These are phyloP conservation scores for Populus tomentosa DNA, from an alignment of 441 rosid genomes.

Conservation along the genomic window DNA sequence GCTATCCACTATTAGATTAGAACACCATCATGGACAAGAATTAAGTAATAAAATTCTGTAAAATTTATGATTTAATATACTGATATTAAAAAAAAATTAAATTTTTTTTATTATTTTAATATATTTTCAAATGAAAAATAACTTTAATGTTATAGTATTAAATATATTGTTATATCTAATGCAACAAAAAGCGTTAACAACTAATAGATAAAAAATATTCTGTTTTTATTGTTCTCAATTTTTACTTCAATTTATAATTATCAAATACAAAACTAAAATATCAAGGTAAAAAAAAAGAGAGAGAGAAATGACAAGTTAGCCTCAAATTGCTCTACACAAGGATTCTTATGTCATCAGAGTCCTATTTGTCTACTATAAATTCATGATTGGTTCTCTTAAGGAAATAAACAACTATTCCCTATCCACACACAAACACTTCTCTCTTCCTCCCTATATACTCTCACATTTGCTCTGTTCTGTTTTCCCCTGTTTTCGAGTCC, in stretches of 20 bases:
- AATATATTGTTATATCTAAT: too few relatives aligned
- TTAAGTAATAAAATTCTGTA: neutral
- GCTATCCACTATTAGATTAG: neutral
- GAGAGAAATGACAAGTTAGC: neutral
- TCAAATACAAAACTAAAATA: neutral
- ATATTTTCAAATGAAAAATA: too few relatives aligned
- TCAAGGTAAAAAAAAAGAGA: neutral
- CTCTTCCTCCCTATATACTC: neutral
- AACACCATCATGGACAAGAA: neutral
- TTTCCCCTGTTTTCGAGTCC: conserved; percentile 7
- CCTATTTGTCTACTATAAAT: conserved; percentile 10
- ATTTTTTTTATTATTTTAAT: too few relatives aligned
- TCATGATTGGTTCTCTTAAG: neutral
- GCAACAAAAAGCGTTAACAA: too few relatives aligned
- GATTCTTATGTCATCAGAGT: conserved; percentile 15
- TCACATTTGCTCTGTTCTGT: conserved; percentile 1
- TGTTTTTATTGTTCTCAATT: too few relatives aligned
- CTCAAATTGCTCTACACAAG: neutral
- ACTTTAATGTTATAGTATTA: too few relatives aligned
- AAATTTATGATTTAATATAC: fast-evolving
- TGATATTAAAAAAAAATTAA: too few relatives aligned
- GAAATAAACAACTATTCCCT: neutral
- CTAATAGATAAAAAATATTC: too few relatives aligned
- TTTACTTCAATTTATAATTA: too few relatives aligned
- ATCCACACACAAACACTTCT: neutral